phyloP scores from a whole-genome alignment of 2,329 filamentous ascomycete species.

The Beauveria scarabaeidicola region DNA sequence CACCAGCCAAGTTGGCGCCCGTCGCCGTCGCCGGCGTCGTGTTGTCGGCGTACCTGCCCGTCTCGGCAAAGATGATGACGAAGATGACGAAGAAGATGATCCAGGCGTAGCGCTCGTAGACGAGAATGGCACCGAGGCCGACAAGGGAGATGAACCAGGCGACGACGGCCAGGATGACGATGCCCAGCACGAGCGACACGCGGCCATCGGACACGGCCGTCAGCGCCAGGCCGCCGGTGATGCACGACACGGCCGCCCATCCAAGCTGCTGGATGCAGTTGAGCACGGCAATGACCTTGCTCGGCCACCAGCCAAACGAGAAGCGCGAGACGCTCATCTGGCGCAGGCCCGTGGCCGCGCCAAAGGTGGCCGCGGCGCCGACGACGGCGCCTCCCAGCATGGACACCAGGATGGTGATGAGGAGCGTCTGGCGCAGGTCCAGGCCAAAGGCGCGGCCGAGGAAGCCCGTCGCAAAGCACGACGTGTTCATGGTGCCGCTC shows the following conservation, averaged over 20 bases:
- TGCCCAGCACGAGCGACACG: conserved; percentile 42
- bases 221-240: conserved; percentile 42
- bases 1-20: conserved; percentile 30
- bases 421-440: conserved; percentile 33
- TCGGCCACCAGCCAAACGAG: conserved; percentile 42
- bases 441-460: conserved; percentile 41
- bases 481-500: conserved; percentile 41
- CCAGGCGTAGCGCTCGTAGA: conserved; percentile 44
- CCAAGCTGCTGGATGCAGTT: conserved; percentile 32
- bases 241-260: conserved; percentile 42
- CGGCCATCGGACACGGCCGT: conserved; percentile 35
- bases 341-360: conserved; percentile 39
- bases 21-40: conserved; percentile 23
- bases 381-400: conserved; percentile 26
- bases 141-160: conserved; percentile 43
- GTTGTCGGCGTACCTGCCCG: conserved; percentile 32
- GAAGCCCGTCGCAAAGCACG: conserved; percentile 43
- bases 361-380: conserved; percentile 42
- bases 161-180: conserved; percentile 41
- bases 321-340: conserved; percentile 43
- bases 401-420: conserved; percentile 37
- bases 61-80: conserved; percentile 39
- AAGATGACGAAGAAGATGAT: conserved; percentile 39
- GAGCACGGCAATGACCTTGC: conserved; percentile 39
- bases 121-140: conserved; percentile 39